Base-by-base conservation (phyloP, 1,284 basidiomycete genomes). In the Cystobasidiaceae sp. region DNA sequence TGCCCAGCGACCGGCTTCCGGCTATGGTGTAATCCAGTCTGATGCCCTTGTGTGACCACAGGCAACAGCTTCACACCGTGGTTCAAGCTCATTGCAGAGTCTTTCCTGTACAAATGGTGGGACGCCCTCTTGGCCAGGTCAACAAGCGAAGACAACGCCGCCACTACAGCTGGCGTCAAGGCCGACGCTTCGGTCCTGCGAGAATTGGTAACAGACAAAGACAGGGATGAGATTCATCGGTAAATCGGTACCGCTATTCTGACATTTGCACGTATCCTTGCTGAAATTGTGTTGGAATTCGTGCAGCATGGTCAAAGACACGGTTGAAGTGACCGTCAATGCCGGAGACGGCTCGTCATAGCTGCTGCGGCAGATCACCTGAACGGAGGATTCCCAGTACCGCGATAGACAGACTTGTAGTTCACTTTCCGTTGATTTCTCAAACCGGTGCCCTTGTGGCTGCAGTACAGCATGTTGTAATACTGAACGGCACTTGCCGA, bases 31-130 rank as follows among this genome's bases (percentile, higher is more conserved):
- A n/a, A n/a, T n/a, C n/a, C n/a, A n/a, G n/a, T 37, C 1, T 37
- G 60, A 41, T n/a, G n/a, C n/a, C n/a, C n/a, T n/a, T n/a, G n/a
- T n/a, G n/a, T n/a, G n/a, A n/a, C n/a, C n/a, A 15, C 74, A 94
- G 91, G 80, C 45, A 88, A 89, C 74, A 84, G 84, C 0, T 98
- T 99, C 78, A 99, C 96, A 3, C 96, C 96, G 0, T 99, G 96
- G 96, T 99, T 99, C 85, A 92, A 93, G 77, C 85, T 99, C 43
- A 98, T 99, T 74, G 93, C 92, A 1, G 85, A 93, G 7, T 90
- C 96, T 75, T 97, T 97, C 78, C 82, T 99, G 55, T 97, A 94
- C 77, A 91, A 90, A 15, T 98, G 96, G 96, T 99, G 96, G 96
- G 89, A 93, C 74, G 86, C 89, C 72, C 84, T 99, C 61, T 74